A percentile compares a stretch with the other conserved stretches of the same genome.
Evolutionary conservation across 306 rosid genomes (phyloP).

Genomic region (Trifolium dubium): DNA sequence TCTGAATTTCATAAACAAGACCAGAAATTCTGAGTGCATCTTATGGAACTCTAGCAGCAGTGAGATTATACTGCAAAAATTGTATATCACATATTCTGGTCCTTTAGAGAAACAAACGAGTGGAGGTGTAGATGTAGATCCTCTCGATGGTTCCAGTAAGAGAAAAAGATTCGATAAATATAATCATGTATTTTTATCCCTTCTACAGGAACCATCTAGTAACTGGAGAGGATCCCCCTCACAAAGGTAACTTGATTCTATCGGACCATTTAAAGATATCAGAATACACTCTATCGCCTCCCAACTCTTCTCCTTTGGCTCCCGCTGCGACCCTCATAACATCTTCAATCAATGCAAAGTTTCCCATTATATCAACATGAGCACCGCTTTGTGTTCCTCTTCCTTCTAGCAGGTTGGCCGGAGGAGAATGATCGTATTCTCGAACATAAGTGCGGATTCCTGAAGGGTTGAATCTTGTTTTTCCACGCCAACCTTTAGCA

Average conservation of each 20-base stretch:
- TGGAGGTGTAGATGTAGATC: background rate
- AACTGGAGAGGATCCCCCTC: background rate
- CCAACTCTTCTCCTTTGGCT: slow-evolving; percentile 71
- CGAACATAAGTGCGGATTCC: slow-evolving; percentile 62
- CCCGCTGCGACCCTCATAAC: slow-evolving; percentile 80
- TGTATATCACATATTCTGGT: slow-evolving; percentile 17
- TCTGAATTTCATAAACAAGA: slow-evolving; percentile 22
- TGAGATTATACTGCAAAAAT: slow-evolving; percentile 31
- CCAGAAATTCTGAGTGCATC: slow-evolving; percentile 1
- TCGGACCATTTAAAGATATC: slow-evolving; percentile 85
- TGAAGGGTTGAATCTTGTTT: slow-evolving; percentile 77
- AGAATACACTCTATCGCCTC: slow-evolving; percentile 72
- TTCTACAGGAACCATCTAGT: background rate
- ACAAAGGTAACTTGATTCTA: slow-evolving; percentile 62
- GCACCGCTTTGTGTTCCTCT: slow-evolving; percentile 88
- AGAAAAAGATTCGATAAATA: background rate
- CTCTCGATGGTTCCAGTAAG: background rate
- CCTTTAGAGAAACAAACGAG: background rate
- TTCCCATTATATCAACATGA: slow-evolving; percentile 94
- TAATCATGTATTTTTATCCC: background rate
- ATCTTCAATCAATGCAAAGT: slow-evolving; percentile 82
- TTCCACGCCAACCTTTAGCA: slow-evolving; percentile 84
- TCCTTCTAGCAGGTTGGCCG: slow-evolving; percentile 74
- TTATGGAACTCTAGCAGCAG: slow-evolving; percentile 18
- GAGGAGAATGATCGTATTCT: slow-evolving; percentile 85